phyloP scores from a whole-genome alignment of 352 stramenopile species.

The Pythium sukuiense region DNA sequence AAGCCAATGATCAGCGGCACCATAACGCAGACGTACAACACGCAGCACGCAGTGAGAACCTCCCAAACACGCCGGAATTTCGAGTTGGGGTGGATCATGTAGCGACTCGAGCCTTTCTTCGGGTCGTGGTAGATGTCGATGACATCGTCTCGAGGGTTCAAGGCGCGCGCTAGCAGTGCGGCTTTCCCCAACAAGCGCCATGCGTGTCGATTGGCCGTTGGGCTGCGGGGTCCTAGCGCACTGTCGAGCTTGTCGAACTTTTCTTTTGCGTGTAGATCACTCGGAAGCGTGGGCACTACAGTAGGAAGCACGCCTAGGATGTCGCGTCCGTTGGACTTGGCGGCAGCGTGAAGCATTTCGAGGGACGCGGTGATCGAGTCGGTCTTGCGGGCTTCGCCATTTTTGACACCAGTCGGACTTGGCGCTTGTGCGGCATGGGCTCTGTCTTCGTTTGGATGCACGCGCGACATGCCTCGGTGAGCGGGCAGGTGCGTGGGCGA shows the following conservation, averaged over 20 bases:
- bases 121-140: slow-evolving; percentile 84
- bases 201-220: slow-evolving; percentile 12
- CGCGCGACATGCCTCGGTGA: slow-evolving; percentile 12
- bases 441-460: slow-evolving; percentile 13
- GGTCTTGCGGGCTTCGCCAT: neutral
- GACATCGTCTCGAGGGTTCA: slow-evolving; percentile 40
- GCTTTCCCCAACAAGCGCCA: slow-evolving; percentile 33
- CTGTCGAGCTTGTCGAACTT: slow-evolving; percentile 22
- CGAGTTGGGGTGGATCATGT: slow-evolving; percentile 84
- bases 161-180: slow-evolving; percentile 26
- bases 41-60: slow-evolving; percentile 57
- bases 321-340: slow-evolving; percentile 16
- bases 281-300: slow-evolving; percentile 4
- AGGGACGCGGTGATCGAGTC: slow-evolving; percentile 5
- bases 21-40: slow-evolving; percentile 78
- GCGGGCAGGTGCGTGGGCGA: neutral
- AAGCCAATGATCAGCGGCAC: slow-evolving; percentile 70
- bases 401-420: neutral
- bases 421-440: neutral
- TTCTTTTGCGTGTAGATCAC: slow-evolving; percentile 9
- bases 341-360: slow-evolving; percentile 18
- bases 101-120: slow-evolving; percentile 49
- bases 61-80: slow-evolving; percentile 75
- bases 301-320: slow-evolving; percentile 12
- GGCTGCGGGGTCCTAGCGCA: slow-evolving; percentile 1